Conservation (phyloP, 495 filamentous ascomycete species). For the Melanomma pulvis-pyrius region DNA sequence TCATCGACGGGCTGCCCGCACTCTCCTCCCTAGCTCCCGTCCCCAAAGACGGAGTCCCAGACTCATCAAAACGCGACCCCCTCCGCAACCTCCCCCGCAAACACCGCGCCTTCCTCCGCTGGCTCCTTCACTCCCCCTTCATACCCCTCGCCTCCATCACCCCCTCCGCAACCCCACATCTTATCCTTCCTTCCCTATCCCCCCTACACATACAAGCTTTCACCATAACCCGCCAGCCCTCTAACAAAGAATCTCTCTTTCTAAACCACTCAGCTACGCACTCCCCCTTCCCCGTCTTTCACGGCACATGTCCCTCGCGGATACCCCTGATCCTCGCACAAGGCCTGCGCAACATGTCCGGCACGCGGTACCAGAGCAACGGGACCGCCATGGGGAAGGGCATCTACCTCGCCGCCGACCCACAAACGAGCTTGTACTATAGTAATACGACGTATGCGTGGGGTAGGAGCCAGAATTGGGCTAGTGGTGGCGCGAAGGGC, state of each 20-base stretch:
- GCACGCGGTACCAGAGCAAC: conserved; percentile 11
- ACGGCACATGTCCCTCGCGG: conserved; percentile 22
- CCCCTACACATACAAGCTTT: not conserved
- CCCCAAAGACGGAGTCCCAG: not conserved
- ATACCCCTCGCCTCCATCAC: not conserved
- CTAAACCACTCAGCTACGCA: not conserved
- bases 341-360: conserved; percentile 17
- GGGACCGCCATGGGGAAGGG: conserved; percentile 11
- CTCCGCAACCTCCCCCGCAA: not conserved
- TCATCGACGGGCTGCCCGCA: not conserved
- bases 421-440: not conserved
- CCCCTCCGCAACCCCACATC: not conserved
- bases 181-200: not conserved
- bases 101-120: not conserved
- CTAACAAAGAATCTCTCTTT: conserved; percentile 15
- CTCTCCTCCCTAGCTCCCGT: not conserved
- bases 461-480: not conserved
- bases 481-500: not conserved
- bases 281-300: conserved; percentile 13
- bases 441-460: not conserved
- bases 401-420: conserved; percentile 16
- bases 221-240: conserved; percentile 14
- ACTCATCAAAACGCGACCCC: not conserved
- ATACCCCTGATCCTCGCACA: conserved; percentile 13
- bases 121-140: conserved; percentile 3